phyloP scores from a whole-genome alignment of 768 basidiomycete genomes.

The Agaricus sinodeliciosus region DNA sequence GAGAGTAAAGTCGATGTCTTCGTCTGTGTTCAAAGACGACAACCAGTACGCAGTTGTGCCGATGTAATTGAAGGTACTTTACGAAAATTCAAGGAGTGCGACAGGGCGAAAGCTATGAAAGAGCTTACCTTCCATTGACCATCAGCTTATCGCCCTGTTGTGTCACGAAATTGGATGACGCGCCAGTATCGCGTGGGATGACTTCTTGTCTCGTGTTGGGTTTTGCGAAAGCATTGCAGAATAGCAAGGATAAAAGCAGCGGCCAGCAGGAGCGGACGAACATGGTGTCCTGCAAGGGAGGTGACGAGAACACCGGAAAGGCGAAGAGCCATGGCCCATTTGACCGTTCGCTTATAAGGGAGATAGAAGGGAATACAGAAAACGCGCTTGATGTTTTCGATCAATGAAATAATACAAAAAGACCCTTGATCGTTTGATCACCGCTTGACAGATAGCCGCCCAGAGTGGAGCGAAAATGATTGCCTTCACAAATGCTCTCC shows the following conservation, averaged over 20 bases:
- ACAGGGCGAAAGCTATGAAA: background rate
- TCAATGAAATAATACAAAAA: too few species aligned
- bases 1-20: slow-evolving; percentile 54
- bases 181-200: slow-evolving; percentile 19
- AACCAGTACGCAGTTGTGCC: slow-evolving; percentile 70
- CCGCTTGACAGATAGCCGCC: background rate
- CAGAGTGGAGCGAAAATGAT: background rate
- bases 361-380: background rate
- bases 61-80: slow-evolving; percentile 23
- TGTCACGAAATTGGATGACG: slow-evolving; percentile 32
- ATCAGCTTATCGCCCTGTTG: slow-evolving; percentile 38
- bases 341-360: background rate
- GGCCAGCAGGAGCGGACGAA: slow-evolving; percentile 12
- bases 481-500: too few species aligned
- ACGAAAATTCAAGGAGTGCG: slow-evolving; percentile 1
- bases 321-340: background rate
- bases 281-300: slow-evolving; percentile 9
- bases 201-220: slow-evolving; percentile 25
- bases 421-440: background rate
- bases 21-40: slow-evolving; percentile 39
- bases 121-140: slow-evolving; percentile 46
- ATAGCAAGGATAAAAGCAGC: slow-evolving; percentile 18
- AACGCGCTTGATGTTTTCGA: background rate
- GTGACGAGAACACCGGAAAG: slow-evolving; percentile 2
- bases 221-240: slow-evolving; percentile 16